A percentile compares a stretch with the other conserved stretches of the same genome.
These are phyloP conservation scores for Alternaria viburni DNA, from an alignment of 2,329 filamentous ascomycete genomes.

Conservation along the genomic window DNA sequence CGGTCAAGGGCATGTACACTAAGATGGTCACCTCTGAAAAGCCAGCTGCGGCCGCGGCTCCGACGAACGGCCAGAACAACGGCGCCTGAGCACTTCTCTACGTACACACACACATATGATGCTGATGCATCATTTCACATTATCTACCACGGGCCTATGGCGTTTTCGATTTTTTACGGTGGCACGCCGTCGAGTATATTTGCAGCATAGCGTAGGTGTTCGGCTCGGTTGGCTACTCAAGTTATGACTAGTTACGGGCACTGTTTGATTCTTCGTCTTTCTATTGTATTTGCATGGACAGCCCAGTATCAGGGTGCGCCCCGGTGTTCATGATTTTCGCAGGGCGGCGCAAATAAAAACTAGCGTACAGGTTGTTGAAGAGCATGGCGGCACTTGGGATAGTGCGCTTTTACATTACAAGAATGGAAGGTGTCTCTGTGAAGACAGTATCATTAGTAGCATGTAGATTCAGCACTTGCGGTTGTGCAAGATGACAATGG, in stretches of 20 bases:
- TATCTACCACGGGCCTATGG: conserved; percentile 21
- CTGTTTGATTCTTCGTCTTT: conserved; percentile 15
- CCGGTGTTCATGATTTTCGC: conserved; percentile 22
- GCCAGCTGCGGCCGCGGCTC: conserved; percentile 22
- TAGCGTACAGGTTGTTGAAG: conserved; percentile 18
- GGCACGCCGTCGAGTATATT: conserved; percentile 28
- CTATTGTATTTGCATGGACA: conserved; percentile 30
- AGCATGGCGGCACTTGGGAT: conserved; percentile 24
- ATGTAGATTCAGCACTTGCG: conserved; percentile 8
- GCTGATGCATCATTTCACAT: conserved; percentile 2
- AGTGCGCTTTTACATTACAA: conserved; percentile 14
- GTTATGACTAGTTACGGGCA: conserved; percentile 23
- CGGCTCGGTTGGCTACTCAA: conserved; percentile 29
- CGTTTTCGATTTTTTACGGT: conserved; percentile 29
- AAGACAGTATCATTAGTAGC: conserved; percentile 12
- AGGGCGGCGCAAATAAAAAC: conserved; percentile 27
- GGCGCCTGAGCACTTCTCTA: conserved; percentile 15
- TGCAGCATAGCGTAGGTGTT: conserved; percentile 48
- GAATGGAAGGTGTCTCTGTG: conserved; percentile 9
- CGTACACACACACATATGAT: conserved; percentile 2
- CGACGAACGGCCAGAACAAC: conserved; percentile 37
- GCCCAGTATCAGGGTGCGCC: conserved; percentile 10
- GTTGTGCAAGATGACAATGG: conserved; percentile 9
- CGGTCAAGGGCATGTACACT: conserved; percentile 48
- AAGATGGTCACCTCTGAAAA: conserved; percentile 46